Base-by-base conservation (phyloP, 2,329 filamentous ascomycete species). In the Talaromyces sp. region DNA sequence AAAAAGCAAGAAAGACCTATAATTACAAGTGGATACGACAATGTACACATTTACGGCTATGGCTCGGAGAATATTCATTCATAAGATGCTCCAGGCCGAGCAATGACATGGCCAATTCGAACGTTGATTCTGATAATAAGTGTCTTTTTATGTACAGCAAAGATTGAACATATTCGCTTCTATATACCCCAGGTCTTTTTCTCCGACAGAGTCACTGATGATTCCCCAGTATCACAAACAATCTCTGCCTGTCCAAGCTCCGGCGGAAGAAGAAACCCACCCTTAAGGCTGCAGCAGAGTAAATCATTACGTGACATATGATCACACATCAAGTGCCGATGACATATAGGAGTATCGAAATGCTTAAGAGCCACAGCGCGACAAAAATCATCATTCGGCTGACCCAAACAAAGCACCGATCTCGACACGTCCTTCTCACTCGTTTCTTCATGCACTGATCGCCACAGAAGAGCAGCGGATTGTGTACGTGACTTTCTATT, bases 341-440 rank as follows among this genome's bases (percentile, higher is more conserved):
- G 39, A 37, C 48, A 56, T n/a, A 59, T 51, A 2, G 47, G 55
- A 2, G 44, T 54, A 27, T 60, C 52, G 19, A 57, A 60, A 33
- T 60, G 44, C 17, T 58, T 52, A 10, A 60, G 50, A 10, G 52
- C 27, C 1, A 60, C 52, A 2, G 52, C 52, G 37, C 43, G 52
- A 32, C 52, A 60, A 22, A 47, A 19, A 11, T 42, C 32, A 47
- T 58, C 55, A 4, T 40, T 52, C 2, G 40, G 44, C 19, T 58
- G 16, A 7, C 55, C 57, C 10, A 60, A 33, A 45, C 57, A 60
- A 14, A 60, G 37, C 11, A 55, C 50, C 16, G 55, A 57, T 3
- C 57, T 52, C 2, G 55, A 56, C 6, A 55, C 40, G 1, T 50
- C 55, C 22, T 55, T 43, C 52, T 54, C 50, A 9, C 47, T 47